Conservation (phyloP, 495 filamentous ascomycete species). For the Lophiotrema nucula region DNA sequence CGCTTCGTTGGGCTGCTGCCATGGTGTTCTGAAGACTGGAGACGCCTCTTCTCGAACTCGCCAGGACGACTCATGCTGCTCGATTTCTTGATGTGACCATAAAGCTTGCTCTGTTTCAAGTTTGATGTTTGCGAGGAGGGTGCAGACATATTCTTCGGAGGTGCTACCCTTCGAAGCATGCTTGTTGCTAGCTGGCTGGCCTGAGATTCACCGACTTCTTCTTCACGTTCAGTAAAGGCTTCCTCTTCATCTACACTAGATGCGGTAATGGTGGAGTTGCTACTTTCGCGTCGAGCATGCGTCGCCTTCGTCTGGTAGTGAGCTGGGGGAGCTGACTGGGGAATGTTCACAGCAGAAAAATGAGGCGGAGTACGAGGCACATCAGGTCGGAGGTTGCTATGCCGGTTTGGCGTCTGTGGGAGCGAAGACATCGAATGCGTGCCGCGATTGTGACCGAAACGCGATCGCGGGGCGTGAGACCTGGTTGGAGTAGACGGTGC, state of each 20-base stretch:
- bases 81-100: slow-evolving; percentile 41
- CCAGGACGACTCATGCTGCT: slow-evolving; percentile 21
- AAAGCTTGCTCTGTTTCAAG: slow-evolving; percentile 40
- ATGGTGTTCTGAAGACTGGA: slow-evolving; percentile 21
- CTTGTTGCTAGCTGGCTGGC: slow-evolving; percentile 52
- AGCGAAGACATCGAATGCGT: slow-evolving; percentile 78
- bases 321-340: slow-evolving; percentile 57
- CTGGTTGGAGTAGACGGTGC: slow-evolving; percentile 61
- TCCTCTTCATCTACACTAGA: slow-evolving; percentile 58
- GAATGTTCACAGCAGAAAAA: slow-evolving; percentile 52
- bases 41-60: slow-evolving; percentile 33
- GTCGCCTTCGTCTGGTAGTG: slow-evolving; percentile 41
- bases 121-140: slow-evolving; percentile 14
- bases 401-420: slow-evolving; percentile 67
- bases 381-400: slow-evolving; percentile 17
- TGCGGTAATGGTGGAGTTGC: slow-evolving; percentile 87
- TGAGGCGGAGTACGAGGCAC: slow-evolving; percentile 42
- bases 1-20: slow-evolving; percentile 36
- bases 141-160: slow-evolving; percentile 22
- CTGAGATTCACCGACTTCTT: slow-evolving; percentile 54
- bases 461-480: slow-evolving; percentile 47
- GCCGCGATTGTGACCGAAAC: slow-evolving; percentile 58
- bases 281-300: slow-evolving; percentile 55
- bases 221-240: slow-evolving; percentile 45
- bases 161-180: slow-evolving; percentile 48